These are phyloP conservation scores for Penicillium atrosanguineum DNA, from an alignment of 495 filamentous ascomycete genomes.

Conservation along the genomic window DNA sequence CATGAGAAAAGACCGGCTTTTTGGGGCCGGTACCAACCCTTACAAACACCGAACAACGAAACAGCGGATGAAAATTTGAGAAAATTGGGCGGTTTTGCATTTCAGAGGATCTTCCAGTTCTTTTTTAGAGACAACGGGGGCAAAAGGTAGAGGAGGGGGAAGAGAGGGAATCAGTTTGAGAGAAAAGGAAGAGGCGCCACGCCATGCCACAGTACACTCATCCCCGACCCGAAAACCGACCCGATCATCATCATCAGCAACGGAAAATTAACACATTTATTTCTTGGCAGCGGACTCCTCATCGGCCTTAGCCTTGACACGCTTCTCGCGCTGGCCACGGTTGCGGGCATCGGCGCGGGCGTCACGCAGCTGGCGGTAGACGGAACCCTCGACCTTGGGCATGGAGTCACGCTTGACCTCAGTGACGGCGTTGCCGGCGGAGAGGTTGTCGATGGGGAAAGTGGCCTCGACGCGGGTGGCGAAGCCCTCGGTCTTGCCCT, in stretches of 20 bases:
- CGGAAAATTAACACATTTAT: constrained; percentile 60
- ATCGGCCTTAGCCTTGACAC: constrained; percentile 86
- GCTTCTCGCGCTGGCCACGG: constrained; percentile 85
- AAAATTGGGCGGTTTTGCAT: constrained; percentile 42
- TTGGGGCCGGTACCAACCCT: neutral
- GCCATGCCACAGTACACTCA: constrained; percentile 46
- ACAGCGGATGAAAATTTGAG: constrained; percentile 10
- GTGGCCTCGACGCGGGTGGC: constrained; percentile 51
- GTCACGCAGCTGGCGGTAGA: constrained; percentile 80
- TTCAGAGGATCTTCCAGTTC: constrained; percentile 44
- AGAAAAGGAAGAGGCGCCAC: constrained; percentile 36
- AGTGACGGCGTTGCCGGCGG: constrained; percentile 55
- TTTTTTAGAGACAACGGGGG: constrained; percentile 40
- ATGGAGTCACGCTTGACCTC: constrained; percentile 82
- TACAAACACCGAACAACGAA: constrained; percentile 4
- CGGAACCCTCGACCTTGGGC: constrained; percentile 74
- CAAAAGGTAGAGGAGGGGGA: constrained; percentile 17
- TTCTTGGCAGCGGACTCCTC: constrained; percentile 87
- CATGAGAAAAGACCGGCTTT: constrained; percentile 1
- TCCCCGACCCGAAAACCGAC: constrained; percentile 43
- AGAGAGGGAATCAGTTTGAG: constrained; percentile 27
- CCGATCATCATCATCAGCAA: constrained; percentile 51
- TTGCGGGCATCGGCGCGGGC: constrained; percentile 82
- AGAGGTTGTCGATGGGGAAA: constrained; percentile 70
- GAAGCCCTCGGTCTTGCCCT: constrained; percentile 54